These are phyloP conservation scores for Emericellopsis terricola DNA, from an alignment of 495 filamentous ascomycete genomes.

Conservation along the genomic window DNA sequence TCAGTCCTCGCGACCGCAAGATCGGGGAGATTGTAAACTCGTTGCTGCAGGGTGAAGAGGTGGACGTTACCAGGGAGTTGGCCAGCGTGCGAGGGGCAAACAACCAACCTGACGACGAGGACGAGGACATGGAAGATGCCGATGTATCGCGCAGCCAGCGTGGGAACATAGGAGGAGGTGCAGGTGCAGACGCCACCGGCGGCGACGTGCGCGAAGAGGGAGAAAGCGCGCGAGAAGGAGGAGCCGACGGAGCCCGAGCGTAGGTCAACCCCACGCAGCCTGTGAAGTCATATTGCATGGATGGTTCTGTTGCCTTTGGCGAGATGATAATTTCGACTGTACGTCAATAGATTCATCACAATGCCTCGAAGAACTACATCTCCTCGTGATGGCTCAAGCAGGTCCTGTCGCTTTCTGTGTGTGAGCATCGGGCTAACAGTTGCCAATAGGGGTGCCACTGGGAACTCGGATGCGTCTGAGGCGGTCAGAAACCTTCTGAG, in stretches of 20 bases:
- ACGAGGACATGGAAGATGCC: slow-evolving; percentile 74
- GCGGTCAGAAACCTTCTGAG: slow-evolving; percentile 75
- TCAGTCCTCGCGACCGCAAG: slow-evolving; percentile 63
- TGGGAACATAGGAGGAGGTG: slow-evolving; percentile 51
- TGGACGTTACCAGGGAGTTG: slow-evolving; percentile 65
- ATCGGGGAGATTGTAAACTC: slow-evolving; percentile 71
- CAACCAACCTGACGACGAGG: slow-evolving; percentile 46
- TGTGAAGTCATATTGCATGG: too few species aligned
- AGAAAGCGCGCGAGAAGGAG: slow-evolving; percentile 69
- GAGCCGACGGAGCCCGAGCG: slow-evolving; percentile 94
- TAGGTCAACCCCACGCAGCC: slow-evolving; percentile 71
- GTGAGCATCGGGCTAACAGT: too few species aligned
- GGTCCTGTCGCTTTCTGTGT: too few species aligned
- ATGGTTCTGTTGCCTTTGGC: too few species aligned
- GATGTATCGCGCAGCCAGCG: slow-evolving; percentile 45
- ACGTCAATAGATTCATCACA: slow-evolving; percentile 3
- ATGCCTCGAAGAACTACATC: too few species aligned
- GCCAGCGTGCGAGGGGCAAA: slow-evolving; percentile 38
- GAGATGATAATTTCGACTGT: slow-evolving; percentile 8
- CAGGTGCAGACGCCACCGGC: slow-evolving; percentile 70
- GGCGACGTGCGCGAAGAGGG: slow-evolving; percentile 85
- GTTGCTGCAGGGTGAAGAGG: slow-evolving; percentile 75
- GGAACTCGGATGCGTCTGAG: slow-evolving; percentile 41
- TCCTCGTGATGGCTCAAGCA: too few species aligned
- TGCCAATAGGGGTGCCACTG: too few species aligned